These are phyloP conservation scores for Didymosphaeria variabile DNA, from an alignment of 2,329 filamentous ascomycete genomes.

Conservation along the genomic window DNA sequence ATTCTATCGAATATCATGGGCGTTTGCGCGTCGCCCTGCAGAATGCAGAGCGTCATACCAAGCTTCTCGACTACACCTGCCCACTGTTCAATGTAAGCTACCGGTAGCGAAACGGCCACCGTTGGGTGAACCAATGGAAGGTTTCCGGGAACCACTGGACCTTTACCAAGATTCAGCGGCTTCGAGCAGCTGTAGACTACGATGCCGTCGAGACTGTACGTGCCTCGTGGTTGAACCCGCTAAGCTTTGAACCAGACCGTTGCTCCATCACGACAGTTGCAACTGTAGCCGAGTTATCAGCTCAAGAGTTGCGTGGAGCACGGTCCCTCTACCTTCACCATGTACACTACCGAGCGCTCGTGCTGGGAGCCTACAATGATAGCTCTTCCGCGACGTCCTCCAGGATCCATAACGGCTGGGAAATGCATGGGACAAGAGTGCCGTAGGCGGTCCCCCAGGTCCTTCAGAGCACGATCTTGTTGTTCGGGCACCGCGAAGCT, in stretches of 20 bases:
- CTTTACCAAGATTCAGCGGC: background rate
- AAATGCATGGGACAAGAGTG: background rate
- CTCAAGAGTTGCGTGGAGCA: background rate
- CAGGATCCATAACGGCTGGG: background rate
- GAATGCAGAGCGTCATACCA: constrained; percentile 1
- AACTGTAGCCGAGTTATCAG: background rate
- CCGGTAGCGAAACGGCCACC: constrained; percentile 12
- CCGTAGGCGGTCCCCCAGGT: background rate
- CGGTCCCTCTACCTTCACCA: background rate
- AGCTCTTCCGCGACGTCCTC: background rate
- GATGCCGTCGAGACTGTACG: background rate
- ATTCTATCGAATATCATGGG: background rate
- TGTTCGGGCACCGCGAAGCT: constrained; percentile 1
- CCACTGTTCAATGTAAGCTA: background rate
- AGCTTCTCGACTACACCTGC: background rate
- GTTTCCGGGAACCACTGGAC: background rate
- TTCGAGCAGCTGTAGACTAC: background rate
- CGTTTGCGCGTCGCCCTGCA: background rate
- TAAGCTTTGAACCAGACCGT: background rate
- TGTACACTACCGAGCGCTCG: background rate
- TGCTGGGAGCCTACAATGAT: background rate
- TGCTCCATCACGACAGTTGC: background rate
- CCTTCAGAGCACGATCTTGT: background rate
- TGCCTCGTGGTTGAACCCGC: background rate
- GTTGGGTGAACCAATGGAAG: background rate